Percentiles rank a stretch among this genome's conserved stretches.
These are phyloP conservation scores for Tetrahymena borealis DNA, from an alignment of 73 alveolate species.

Conservation along the genomic window DNA sequence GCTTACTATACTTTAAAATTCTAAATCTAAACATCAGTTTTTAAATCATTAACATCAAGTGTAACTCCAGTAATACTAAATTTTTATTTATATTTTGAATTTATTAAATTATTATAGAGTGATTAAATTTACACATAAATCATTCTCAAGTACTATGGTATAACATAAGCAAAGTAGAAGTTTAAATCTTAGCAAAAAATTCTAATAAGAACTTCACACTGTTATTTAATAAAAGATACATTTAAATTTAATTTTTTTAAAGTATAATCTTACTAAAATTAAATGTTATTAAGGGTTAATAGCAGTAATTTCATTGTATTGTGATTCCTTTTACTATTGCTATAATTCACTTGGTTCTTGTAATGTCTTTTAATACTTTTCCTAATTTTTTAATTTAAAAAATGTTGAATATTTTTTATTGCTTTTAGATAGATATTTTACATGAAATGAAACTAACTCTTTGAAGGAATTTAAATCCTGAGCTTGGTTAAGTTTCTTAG, in stretches of 20 bases:
- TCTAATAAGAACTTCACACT: not conserved
- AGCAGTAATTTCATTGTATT: not conserved
- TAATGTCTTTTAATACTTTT: not conserved
- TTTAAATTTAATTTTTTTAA: not conserved
- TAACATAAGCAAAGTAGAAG: not conserved
- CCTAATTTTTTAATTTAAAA: not conserved
- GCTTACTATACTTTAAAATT: not conserved
- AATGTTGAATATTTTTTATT: not conserved
- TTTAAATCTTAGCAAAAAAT: not conserved
- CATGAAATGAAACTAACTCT: not conserved
- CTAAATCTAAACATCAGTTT: not conserved
- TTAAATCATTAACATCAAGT: not conserved
- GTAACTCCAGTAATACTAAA: not conserved
- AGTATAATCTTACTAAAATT: not conserved
- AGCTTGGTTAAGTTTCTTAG: not conserved
- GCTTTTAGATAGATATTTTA: not conserved
- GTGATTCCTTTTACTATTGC: not conserved
- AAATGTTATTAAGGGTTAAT: not conserved
- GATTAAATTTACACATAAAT: not conserved
- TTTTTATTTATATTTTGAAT: not conserved
- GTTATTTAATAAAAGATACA: not conserved
- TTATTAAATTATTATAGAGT: not conserved
- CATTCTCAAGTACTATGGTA: not conserved
- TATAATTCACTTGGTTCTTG: not conserved
- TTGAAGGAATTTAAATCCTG: not conserved